Conservation (phyloP, 1,284 basidiomycete genomes). For the Sphaerobolus stellatus region DNA sequence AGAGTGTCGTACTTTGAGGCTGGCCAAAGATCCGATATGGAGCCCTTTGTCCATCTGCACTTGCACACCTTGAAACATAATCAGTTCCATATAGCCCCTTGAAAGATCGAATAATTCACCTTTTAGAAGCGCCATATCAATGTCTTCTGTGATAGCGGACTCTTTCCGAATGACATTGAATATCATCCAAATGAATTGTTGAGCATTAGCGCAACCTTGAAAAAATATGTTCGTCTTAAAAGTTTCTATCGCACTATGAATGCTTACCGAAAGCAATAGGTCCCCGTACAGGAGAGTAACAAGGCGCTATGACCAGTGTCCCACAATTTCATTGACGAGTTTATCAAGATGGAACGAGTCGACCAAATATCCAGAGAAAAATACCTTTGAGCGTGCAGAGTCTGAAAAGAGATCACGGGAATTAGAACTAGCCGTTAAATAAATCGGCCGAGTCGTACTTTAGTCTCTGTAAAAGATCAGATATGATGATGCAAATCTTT, state of each 20-base stretch:
- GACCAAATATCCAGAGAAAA: constrained; percentile 48
- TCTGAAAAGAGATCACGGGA: constrained; percentile 37
- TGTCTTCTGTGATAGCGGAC: constrained; percentile 61
- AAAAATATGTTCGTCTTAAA: not conserved
- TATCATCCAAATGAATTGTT: constrained; percentile 71
- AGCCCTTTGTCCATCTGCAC: constrained; percentile 71
- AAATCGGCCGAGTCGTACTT: constrained; percentile 65
- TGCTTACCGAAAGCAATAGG: constrained; percentile 66
- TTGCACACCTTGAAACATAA: constrained; percentile 47
- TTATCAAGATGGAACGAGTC: constrained; percentile 72
- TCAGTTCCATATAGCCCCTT: not conserved
- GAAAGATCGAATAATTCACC: constrained; percentile 38
- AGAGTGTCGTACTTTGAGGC: constrained; percentile 57
- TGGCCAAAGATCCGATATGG: constrained; percentile 74
- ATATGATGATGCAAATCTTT: not conserved
- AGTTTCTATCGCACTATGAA: not conserved
- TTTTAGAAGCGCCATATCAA: constrained; percentile 58
- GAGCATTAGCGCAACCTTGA: constrained; percentile 65
- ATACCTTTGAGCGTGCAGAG: constrained; percentile 76
- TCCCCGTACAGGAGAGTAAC: constrained; percentile 72
- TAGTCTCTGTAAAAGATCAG: constrained; percentile 48
- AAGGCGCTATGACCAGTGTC: constrained; percentile 65
- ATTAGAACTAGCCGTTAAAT: not conserved
- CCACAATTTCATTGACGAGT: constrained; percentile 68
- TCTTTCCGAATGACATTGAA: constrained; percentile 72